Evolutionary conservation across 2,329 filamentous ascomycete species (phyloP).

Genomic region (Talaromyces sp.): DNA sequence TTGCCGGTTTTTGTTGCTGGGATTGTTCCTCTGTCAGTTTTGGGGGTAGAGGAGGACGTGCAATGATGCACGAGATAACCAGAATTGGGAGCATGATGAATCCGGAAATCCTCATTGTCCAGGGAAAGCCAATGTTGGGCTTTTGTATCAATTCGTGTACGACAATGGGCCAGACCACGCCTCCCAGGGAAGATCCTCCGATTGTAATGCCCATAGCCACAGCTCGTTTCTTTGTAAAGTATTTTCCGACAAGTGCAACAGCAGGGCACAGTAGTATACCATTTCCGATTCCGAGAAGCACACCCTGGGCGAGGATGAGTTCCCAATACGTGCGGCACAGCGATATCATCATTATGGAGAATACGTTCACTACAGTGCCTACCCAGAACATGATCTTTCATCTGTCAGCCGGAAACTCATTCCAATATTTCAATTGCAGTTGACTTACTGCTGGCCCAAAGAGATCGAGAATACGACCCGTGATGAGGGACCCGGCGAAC

Average conservation of each 20-base stretch:
- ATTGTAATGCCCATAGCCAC: conserved; percentile 28
- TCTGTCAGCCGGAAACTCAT: neutral
- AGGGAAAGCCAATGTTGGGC: conserved; percentile 23
- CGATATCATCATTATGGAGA: conserved; percentile 33
- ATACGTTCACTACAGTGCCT: conserved; percentile 23
- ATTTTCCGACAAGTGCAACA: conserved; percentile 24
- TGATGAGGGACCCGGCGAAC: conserved; percentile 22
- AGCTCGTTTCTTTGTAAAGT: conserved; percentile 24
- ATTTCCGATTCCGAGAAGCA: conserved; percentile 27
- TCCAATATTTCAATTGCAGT: neutral
- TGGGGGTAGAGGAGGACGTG: conserved; percentile 8
- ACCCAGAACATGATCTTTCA: conserved; percentile 21
- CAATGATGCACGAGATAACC: conserved; percentile 20
- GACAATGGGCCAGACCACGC: conserved; percentile 31
- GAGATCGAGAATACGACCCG: conserved; percentile 26
- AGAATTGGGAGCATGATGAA: conserved; percentile 38
- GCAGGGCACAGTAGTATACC: conserved; percentile 24
- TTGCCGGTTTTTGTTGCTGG: conserved; percentile 2
- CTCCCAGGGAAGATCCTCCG: conserved; percentile 29
- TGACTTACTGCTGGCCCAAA: conserved; percentile 24
- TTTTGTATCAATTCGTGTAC: conserved; percentile 25
- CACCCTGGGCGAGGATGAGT: conserved; percentile 34
- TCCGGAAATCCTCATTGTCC: conserved; percentile 35
- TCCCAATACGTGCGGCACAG: conserved; percentile 33
- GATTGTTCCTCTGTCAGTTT: neutral